Conservation (phyloP, 768 basidiomycete species). For the Auriculariales sp. region DNA sequence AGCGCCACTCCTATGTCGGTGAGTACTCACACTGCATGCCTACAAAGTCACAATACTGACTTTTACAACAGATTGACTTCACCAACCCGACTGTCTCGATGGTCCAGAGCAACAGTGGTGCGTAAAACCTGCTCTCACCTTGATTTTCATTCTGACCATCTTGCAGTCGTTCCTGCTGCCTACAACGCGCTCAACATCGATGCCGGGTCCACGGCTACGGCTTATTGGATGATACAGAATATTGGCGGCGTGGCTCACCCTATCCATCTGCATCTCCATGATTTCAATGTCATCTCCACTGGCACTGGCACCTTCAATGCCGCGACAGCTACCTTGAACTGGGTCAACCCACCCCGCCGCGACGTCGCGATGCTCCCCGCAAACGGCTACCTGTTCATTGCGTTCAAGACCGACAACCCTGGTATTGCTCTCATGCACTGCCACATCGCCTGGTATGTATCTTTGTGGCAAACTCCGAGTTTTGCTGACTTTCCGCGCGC, state of each 20-base stretch:
- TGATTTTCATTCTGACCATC: not conserved
- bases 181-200: not conserved
- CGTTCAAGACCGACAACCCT: constrained; percentile 2
- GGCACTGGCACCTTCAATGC: not conserved
- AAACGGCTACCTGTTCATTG: constrained; percentile 1
- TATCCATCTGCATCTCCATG: constrained; percentile 18
- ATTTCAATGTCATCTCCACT: not conserved
- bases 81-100: not conserved
- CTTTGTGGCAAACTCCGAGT: not conserved
- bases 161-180: not conserved
- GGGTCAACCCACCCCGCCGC: constrained; percentile 2
- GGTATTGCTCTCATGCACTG: constrained; percentile 3
- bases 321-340: not conserved
- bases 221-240: not conserved
- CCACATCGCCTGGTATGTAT: constrained; percentile 2
- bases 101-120: not conserved
- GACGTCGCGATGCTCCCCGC: constrained; percentile 4
- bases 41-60: not conserved
- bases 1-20: not conserved
- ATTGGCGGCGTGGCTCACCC: constrained; percentile 4
- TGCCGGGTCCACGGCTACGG: not conserved
- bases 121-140: not conserved
- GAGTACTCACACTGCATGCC: not conserved
- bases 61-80: not conserved
- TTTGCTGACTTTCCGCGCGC: not conserved